Conservation (phyloP, 108 stramenopile genomes). For the Cyclotella sp. region DNA sequence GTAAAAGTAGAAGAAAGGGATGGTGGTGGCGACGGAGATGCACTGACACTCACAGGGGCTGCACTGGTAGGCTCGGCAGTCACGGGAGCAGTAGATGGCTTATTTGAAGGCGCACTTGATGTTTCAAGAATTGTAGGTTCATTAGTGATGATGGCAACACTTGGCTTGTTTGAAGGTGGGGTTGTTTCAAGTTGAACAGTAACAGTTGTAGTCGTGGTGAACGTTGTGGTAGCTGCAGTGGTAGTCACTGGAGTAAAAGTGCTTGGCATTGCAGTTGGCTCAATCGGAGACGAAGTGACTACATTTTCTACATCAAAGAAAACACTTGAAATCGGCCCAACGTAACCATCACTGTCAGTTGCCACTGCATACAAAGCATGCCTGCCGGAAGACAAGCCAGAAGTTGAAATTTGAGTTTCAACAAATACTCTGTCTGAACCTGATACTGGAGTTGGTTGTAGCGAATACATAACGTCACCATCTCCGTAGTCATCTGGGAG, state of each 20-base stretch:
- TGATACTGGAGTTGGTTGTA: conserved; percentile 7
- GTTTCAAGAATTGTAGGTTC: neutral
- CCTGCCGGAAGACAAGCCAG: conserved; percentile 20
- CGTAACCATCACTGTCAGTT: conserved; percentile 51
- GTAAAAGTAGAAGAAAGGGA: neutral
- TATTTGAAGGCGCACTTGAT: neutral
- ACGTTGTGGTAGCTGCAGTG: conserved; percentile 9
- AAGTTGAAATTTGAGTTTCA: conserved; percentile 12
- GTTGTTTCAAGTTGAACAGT: neutral
- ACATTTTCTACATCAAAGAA: conserved; percentile 32
- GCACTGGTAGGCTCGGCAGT: neutral
- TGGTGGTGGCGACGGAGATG: neutral
- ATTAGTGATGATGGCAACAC: neutral
- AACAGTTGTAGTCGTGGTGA: neutral
- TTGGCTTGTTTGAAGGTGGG: conserved; percentile 16
- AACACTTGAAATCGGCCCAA: conserved; percentile 48
- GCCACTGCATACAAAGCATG: conserved; percentile 52
- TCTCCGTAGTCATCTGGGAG: conserved; percentile 36
- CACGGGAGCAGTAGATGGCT: neutral
- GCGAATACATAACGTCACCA: conserved; percentile 28
- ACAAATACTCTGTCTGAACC: conserved; percentile 7
- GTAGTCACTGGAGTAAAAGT: neutral
- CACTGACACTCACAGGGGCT: neutral
- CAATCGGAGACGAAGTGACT: conserved; percentile 7
- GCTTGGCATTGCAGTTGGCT: neutral